Evolutionary conservation across 495 filamentous ascomycete species (phyloP).

Genomic region (Sphaerosporella brunnea): DNA sequence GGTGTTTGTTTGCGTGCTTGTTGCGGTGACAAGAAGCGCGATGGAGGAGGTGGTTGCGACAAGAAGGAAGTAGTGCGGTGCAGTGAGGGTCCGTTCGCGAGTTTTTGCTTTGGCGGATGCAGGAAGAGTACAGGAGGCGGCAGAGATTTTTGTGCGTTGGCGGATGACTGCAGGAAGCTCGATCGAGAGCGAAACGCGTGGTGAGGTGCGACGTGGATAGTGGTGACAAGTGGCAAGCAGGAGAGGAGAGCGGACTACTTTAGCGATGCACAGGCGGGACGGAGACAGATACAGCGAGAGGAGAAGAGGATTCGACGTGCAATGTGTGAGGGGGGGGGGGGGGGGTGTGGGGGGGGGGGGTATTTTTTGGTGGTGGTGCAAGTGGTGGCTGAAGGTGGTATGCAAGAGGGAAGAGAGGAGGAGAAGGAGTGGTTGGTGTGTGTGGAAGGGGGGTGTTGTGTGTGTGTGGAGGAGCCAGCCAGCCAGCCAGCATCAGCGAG

Average conservation of each 20-base stretch:
- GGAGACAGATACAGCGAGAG: neutral
- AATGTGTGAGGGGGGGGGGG: neutral
- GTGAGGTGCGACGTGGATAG: neutral
- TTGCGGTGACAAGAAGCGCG: neutral
- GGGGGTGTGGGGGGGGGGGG: neutral
- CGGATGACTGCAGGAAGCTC: constrained; percentile 13
- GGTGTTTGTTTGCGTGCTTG: neutral
- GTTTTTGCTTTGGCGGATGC: no score
- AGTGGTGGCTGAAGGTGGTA: neutral
- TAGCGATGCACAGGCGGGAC: neutral
- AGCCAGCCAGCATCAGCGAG: no score
- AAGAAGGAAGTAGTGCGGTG: no score
- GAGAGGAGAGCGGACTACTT: constrained; percentile 4
- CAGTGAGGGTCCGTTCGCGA: no score
- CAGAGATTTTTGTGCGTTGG: constrained; percentile 18
- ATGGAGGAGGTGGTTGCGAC: neutral
- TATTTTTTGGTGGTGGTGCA: neutral
- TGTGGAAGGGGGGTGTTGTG: neutral
- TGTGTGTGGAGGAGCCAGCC: no score
- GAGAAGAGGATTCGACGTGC: constrained; percentile 7
- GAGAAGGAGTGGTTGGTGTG: neutral
- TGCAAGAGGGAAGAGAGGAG: neutral
- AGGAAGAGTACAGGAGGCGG: constrained; percentile 7
- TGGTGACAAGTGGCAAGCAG: constrained; percentile 5
- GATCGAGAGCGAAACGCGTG: neutral